Base-by-base conservation (phyloP, 2,329 filamentous ascomycete genomes). In the Stemphylium beticola region DNA sequence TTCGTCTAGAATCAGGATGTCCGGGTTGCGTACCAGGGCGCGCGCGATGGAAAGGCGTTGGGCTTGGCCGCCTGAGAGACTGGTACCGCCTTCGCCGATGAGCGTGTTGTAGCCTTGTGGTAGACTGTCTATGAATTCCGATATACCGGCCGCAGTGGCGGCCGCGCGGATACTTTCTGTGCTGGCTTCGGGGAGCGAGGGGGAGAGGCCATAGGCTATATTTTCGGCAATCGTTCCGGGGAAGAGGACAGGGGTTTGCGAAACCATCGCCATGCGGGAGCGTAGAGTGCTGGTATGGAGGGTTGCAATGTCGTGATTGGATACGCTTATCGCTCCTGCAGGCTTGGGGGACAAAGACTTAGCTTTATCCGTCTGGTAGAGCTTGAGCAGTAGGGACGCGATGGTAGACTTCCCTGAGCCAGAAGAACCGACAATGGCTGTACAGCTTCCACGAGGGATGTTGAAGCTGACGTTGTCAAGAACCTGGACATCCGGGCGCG, bases 401-500 rank as follows among this genome's bases (percentile, higher is more conserved):
- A 97, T 81, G 0, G 93, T 97, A 12, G 89, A 93, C 76, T 99
- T 98, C 1, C 95, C 93, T n/a, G 89, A 91, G 0, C 95, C 93
- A 0, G 92, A 96, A 0, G 84, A 78, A 1, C 93, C 93, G 2
- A 96, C 92, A 17, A 98, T 85, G 2, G 91, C 92, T 0, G 87
- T 87, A 61, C 85, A 90, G 4, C 83, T 85, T 18, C 87, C 86
- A 0, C 82, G 74, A 1, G 79, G 70, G 46, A 97, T 84, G 0
- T 75, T 78, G 7, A 96, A 77, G n/a, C 81, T 86, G n/a, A 96
- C 72, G 18, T 84, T 78, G 9, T 80, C 79, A 2, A 97, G 78
- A 0, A 91, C 84, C 0, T 71, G 68, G 0, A 78, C 77, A 1
- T 78, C 72, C 0, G 81, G 80, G 0, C 82, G 79, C 2, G 81